Evolutionary conservation across 352 stramenopile genomes (phyloP), one percentile per base, ranked within the genome.

Genomic region (Globisporangium rhizosaccharum): DNA sequence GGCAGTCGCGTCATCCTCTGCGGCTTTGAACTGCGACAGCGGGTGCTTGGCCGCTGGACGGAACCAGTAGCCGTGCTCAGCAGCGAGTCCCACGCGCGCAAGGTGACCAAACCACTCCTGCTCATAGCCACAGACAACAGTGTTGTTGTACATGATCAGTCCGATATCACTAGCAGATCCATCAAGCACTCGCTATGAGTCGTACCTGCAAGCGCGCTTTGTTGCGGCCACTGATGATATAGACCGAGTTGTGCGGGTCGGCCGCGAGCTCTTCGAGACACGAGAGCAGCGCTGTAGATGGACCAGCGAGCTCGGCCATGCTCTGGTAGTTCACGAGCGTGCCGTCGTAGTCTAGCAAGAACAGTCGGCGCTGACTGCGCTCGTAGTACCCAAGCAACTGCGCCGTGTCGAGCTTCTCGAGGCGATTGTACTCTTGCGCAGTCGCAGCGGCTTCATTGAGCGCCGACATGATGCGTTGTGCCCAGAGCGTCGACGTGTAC

Each of bases 401-500:
- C 9, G 77, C 82, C 8, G 83, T 87, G 61, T 96, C 87, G 8
- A 96, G 61, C 44, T 91, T 93, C 50, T 94, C 78, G n/a, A 94
- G 66, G 14, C 80, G 75, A 48, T 91, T 94, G 70, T 95, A 94
- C 61, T 93, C 87, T 72, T 89, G 72, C 2, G 83, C 77, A 28
- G 75, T 89, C 48, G 78, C 82, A 39, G 75, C 76, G 28, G 82
- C 85, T 66, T 90, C 76, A 28, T 88, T 85, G 46, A 96, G 58
- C 6, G 85, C 87, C 11, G 72, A 88, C 72, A 96, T 91, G 53
- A 94, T 92, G 28, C 85, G 82, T 62, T 87, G 80, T 1, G 79
- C 84, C 87, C 87, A 96, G 11, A 96, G 59, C 28, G 79, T 86
- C 52, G 83, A 93, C 26, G 87, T 96, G 75, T 96, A 96, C 61